phyloP scores from a whole-genome alignment of 345 rosid species.

The Heritiera fomes region DNA sequence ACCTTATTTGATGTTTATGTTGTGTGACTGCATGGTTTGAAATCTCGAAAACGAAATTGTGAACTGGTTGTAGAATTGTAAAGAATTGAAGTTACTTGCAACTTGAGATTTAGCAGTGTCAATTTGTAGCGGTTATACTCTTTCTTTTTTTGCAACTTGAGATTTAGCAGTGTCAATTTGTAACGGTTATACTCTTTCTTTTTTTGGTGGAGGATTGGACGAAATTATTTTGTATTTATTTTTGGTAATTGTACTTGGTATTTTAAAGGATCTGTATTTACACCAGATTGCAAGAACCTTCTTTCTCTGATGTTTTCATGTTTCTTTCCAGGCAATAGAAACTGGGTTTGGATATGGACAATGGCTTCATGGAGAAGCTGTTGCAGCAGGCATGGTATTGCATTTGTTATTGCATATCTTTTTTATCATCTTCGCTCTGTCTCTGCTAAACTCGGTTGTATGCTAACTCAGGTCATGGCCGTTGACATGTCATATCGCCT shows the following conservation, averaged over 20 bases:
- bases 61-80: not conserved
- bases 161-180: not conserved
- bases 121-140: not conserved
- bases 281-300: not conserved
- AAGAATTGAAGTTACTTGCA: not conserved
- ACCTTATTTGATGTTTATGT: not conserved
- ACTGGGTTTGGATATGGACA: slow-evolving; percentile 89
- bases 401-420: slow-evolving; percentile 11
- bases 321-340: slow-evolving; percentile 81
- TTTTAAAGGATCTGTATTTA: not conserved
- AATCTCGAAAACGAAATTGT: not conserved
- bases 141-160: not conserved
- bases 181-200: not conserved
- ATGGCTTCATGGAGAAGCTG: slow-evolving; percentile 99
- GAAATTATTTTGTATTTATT: not conserved
- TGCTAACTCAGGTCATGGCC: slow-evolving; percentile 79
- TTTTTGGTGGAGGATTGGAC: not conserved
- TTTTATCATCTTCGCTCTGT: not conserved
- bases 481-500: slow-evolving; percentile 98
- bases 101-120: not conserved
- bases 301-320: slow-evolving; percentile 18
- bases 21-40: not conserved
- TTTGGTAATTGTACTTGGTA: not conserved
- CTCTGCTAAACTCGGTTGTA: slow-evolving; percentile 16
- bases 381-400: slow-evolving; percentile 90